These are phyloP conservation scores for Scenedesmus sp. DNA, from an alignment of 163 green algal genomes.

Conservation along the genomic window DNA sequence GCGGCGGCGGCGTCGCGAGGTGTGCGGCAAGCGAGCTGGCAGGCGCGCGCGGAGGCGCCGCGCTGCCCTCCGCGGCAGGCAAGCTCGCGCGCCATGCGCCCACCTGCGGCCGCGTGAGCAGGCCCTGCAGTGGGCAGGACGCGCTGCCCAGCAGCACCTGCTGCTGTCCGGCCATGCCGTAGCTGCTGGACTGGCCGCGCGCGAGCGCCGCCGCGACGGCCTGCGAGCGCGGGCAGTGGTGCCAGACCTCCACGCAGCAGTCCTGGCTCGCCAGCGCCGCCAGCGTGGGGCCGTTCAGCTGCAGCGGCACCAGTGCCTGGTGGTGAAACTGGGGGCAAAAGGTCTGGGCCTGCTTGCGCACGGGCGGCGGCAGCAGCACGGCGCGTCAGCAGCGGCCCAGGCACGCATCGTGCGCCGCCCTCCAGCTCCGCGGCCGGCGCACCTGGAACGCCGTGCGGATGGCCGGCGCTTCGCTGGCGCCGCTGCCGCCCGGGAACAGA, in stretches of 20 bases:
- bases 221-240: conserved; percentile 63
- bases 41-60: no score
- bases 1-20: no score
- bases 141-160: conserved; percentile 61
- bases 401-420: background rate
- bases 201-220: conserved; percentile 48
- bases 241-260: conserved; percentile 60
- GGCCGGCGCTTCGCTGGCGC: background rate
- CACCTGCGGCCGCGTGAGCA: conserved; percentile 62
- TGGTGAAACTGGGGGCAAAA: conserved; percentile 65
- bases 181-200: conserved; percentile 8
- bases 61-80: no score
- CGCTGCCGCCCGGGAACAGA: conserved; percentile 47
- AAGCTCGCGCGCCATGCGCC: background rate
- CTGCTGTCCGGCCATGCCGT: conserved; percentile 34
- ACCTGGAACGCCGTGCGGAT: conserved; percentile 60
- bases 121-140: conserved; percentile 26
- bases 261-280: conserved; percentile 43
- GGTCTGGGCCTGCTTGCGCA: conserved; percentile 56
- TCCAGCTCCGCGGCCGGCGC: background rate
- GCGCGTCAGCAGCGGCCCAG: background rate
- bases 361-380: no score
- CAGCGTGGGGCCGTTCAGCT: conserved; percentile 38
- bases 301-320: conserved; percentile 37
- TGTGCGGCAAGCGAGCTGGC: no score